Evolutionary conservation across 768 basidiomycete species (phyloP).

Genomic region (Termitomyces sp.): DNA sequence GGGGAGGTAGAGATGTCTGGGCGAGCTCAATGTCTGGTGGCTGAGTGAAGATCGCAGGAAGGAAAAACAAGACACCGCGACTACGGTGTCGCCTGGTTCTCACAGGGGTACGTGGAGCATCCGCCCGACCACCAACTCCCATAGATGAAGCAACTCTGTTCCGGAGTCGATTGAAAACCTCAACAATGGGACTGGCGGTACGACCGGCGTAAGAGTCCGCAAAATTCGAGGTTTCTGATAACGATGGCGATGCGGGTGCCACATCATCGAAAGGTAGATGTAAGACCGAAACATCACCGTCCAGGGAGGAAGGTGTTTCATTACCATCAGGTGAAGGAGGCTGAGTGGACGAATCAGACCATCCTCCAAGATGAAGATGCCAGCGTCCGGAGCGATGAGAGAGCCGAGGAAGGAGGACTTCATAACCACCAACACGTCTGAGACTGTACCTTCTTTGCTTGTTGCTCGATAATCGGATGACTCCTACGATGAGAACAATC

Average conservation of each 20-base stretch:
- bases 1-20: slow-evolving; percentile 18
- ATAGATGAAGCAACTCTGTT: slow-evolving; percentile 43
- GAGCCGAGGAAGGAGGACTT: slow-evolving; percentile 73
- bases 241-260: slow-evolving; percentile 49
- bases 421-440: slow-evolving; percentile 65
- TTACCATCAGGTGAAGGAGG: slow-evolving; percentile 36
- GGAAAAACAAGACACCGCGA: slow-evolving; percentile 71
- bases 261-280: slow-evolving; percentile 54
- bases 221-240: slow-evolving; percentile 40
- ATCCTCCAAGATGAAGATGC: slow-evolving; percentile 66
- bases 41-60: slow-evolving; percentile 73
- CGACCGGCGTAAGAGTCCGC: slow-evolving; percentile 38
- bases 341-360: slow-evolving; percentile 40
- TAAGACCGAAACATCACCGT: slow-evolving; percentile 49
- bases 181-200: slow-evolving; percentile 42
- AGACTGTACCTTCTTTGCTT: slow-evolving; percentile 58
- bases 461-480: slow-evolving; percentile 49
- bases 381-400: slow-evolving; percentile 66
- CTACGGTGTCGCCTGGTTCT: slow-evolving; percentile 43
- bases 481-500: slow-evolving; percentile 63
- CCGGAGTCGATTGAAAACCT: slow-evolving; percentile 51
- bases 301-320: slow-evolving; percentile 34
- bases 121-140: slow-evolving; percentile 31
- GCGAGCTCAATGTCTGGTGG: slow-evolving; percentile 41
- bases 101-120: slow-evolving; percentile 40